Conservation (phyloP, 176 grass and related monocot genomes). For the barley (Hordeum vulgare) region DNA sequence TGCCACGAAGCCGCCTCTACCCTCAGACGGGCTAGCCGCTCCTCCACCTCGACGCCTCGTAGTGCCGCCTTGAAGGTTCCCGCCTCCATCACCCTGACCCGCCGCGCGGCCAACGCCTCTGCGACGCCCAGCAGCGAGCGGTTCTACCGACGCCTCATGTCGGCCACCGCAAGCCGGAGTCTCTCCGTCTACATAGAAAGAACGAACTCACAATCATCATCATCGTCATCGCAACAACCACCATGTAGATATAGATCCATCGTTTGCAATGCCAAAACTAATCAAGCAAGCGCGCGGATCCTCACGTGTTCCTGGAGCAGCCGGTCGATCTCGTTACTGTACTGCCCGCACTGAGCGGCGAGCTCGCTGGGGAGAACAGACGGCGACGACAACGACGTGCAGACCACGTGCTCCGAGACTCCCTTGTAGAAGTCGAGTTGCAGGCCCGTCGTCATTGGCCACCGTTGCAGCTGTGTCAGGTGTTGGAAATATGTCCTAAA, state of each 20-base stretch:
- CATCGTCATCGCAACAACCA: background rate
- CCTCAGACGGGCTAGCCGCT: conserved; percentile 37
- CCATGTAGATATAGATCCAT: background rate
- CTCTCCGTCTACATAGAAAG: conserved; percentile 36
- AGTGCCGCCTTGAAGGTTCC: conserved; percentile 37
- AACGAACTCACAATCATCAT: background rate
- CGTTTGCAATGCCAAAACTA: background rate
- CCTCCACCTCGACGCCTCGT: conserved; percentile 52
- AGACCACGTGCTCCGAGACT: conserved; percentile 19
- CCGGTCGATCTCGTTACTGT: conserved; percentile 49
- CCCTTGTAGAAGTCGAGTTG: conserved; percentile 41
- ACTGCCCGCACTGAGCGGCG: conserved; percentile 41
- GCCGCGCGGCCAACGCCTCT: conserved; percentile 23
- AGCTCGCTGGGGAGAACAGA: conserved; percentile 40
- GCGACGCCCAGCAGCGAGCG: conserved; percentile 33
- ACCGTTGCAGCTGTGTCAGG: conserved; percentile 35
- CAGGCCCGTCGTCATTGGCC: conserved; percentile 36
- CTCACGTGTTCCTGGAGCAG: conserved; percentile 69
- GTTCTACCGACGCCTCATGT: conserved; percentile 38
- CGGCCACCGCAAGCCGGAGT: conserved; percentile 36
- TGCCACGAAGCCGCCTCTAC: conserved; percentile 57
- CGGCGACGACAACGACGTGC: conserved; percentile 29
- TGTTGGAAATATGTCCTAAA: too few species aligned
- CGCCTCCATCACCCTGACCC: conserved; percentile 53
- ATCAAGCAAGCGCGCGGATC: background rate